Evolutionary conservation across 2,329 filamentous ascomycete genomes (phyloP), one percentile per base, ranked within the genome.

Genomic region (Epichloe festucae): DNA sequence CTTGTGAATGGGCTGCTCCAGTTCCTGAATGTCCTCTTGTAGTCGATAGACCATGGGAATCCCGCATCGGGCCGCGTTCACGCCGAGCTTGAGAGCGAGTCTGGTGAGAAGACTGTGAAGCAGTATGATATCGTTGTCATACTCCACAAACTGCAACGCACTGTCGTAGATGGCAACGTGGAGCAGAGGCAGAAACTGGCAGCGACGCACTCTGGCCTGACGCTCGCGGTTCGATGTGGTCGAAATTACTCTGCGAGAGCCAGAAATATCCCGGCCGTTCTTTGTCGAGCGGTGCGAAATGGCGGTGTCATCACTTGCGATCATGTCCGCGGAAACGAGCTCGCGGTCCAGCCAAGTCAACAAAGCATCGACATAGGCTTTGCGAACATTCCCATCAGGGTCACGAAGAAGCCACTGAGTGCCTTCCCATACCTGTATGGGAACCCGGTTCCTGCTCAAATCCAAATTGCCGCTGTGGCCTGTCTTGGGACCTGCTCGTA

Each of bases 361-460:
- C 15, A 97, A 67, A 4, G 89, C 87, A 65, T 95, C 88, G 6
- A 84, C 80, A 59, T 97, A 98, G 0, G 89, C 87, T 63, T 84
- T 84, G 50, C 90, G 81, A 36, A 97, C 89, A 35, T 81, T 76
- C 35, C 81, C 81, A 60, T 90, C 84, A 1, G 81, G 76, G 61
- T 96, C 91, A 39, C 86, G 82, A 19, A 97, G 71, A 44, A 97
- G 78, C 87, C 89, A 95, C 55, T 96, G 89, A 0, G 90, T 95
- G n/a, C 88, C 89, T 66, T 97, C 90, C 93, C 93, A 98, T 0
- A 90, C 85, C 51, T 86, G 79, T 8, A 95, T 75, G 0, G 87
- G 83, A 1, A 94, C 87, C 41, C 76, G 80, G 63, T 85, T 87
- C 56, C 89, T 79, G 5, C 82, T 80, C 49, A 93, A 77, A 34